Conservation (phyloP, 345 rosid species). For the Reutealis trisperma region DNA sequence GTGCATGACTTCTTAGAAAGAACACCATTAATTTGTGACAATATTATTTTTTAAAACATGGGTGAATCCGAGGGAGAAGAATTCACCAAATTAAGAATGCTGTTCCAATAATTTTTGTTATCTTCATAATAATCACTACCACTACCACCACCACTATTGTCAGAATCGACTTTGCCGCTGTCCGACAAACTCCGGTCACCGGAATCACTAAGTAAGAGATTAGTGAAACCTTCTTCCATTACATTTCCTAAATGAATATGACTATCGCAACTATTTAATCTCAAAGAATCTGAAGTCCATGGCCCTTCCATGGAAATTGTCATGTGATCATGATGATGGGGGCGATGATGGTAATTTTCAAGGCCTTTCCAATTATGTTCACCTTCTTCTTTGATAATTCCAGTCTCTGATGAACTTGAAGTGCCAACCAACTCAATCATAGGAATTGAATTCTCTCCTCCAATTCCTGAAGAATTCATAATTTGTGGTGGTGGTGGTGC, state of each 20-base stretch:
- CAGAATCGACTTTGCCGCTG: constrained; percentile 44
- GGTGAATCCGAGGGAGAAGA: constrained; percentile 83
- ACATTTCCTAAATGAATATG: constrained; percentile 24
- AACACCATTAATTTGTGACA: neutral
- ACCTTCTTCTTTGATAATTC: constrained; percentile 54
- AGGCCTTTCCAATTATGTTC: constrained; percentile 60
- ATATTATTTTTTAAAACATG: constrained; percentile 41
- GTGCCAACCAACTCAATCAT: constrained; percentile 57
- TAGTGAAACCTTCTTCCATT: constrained; percentile 78
- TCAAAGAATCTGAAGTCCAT: constrained; percentile 50
- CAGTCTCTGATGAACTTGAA: constrained; percentile 49
- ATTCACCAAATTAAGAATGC: constrained; percentile 88
- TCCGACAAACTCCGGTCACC: constrained; percentile 46
- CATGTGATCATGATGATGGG: constrained; percentile 27
- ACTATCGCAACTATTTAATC: constrained; percentile 17
- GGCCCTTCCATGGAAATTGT: constrained; percentile 48
- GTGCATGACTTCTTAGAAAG: neutral
- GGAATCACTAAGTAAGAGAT: constrained; percentile 62
- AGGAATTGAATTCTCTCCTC: constrained; percentile 36
- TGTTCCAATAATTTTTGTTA: constrained; percentile 94
- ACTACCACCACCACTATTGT: constrained; percentile 29
- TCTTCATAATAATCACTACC: constrained; percentile 66
- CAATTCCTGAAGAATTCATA: constrained; percentile 23
- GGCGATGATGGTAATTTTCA: constrained; percentile 19
- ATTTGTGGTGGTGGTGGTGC: neutral